Conservation (phyloP, 805 yeast species). For the Vanderwaltozyma yarrowii region DNA sequence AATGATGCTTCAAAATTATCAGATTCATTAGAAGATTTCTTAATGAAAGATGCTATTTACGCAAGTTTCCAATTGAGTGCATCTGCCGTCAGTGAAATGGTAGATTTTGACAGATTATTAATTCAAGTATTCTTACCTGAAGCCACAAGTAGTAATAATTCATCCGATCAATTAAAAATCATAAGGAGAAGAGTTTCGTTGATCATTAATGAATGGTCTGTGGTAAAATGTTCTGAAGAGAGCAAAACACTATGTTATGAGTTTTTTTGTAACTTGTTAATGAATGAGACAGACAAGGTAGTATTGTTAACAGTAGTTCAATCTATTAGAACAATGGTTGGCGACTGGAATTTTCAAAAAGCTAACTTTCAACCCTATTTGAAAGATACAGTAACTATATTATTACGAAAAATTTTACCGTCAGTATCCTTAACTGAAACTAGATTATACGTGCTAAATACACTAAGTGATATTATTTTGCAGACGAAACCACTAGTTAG, state of each 20-base stretch:
- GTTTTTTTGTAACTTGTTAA: conserved; percentile 42
- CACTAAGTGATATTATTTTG: conserved; percentile 51
- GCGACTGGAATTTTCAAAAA: conserved; percentile 81
- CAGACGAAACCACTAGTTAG: conserved; percentile 57
- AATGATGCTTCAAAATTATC: conserved; percentile 28
- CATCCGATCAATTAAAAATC: conserved; percentile 45
- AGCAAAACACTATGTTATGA: conserved; percentile 50
- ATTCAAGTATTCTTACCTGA: conserved; percentile 58
- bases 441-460: conserved; percentile 60
- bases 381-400: conserved; percentile 38
- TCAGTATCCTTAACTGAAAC: conserved; percentile 57
- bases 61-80: conserved; percentile 78
- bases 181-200: conserved; percentile 69
- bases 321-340: conserved; percentile 56
- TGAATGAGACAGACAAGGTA: conserved; percentile 58
- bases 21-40: conserved; percentile 35
- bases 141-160: conserved; percentile 28
- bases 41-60: conserved; percentile 69
- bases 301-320: conserved; percentile 67
- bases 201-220: conserved; percentile 73
- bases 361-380: conserved; percentile 57
- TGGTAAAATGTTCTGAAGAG: conserved; percentile 50
- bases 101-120: conserved; percentile 60
- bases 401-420: conserved; percentile 39
- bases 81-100: conserved; percentile 48